Evolutionary conservation across 2,329 filamentous ascomycete species (phyloP).

Genomic region (Aspergillus spinulosporus): DNA sequence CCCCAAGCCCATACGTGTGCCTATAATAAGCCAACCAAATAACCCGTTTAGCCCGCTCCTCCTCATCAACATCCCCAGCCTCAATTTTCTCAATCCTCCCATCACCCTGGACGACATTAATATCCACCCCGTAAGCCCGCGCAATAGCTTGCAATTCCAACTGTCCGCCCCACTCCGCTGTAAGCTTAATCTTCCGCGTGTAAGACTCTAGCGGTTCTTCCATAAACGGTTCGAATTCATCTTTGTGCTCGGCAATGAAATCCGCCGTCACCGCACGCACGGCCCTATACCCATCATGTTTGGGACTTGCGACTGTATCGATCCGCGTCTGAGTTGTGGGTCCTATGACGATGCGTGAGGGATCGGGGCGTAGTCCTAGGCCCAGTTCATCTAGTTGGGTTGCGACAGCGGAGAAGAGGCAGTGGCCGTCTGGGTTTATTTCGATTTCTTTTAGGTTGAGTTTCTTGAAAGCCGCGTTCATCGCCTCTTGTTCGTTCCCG

Average conservation of each 20-base stretch:
- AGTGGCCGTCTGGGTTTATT: conserved; percentile 89
- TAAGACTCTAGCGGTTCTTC: conserved; percentile 77
- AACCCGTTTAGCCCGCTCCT: conserved; percentile 54
- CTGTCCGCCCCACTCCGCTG: conserved; percentile 95
- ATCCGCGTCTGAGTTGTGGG: conserved; percentile 33
- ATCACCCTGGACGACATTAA: conserved; percentile 80
- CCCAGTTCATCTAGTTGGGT: conserved; percentile 67
- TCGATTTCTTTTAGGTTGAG: conserved; percentile 70
- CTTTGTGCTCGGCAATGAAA: conserved; percentile 71
- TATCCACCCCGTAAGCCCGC: conserved; percentile 73
- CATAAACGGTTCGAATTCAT: conserved; percentile 83
- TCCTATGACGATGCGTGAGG: conserved; percentile 35
- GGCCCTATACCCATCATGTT: conserved; percentile 59
- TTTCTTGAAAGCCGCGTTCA: conserved; percentile 66
- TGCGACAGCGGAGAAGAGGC: conserved; percentile 87
- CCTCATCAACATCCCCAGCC: conserved; percentile 45
- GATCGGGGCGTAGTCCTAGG: conserved; percentile 40
- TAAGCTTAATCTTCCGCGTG: conserved; percentile 73
- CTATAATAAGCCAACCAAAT: conserved; percentile 95
- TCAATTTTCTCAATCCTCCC: conserved; percentile 75
- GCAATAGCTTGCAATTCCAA: conserved; percentile 84
- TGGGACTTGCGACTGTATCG: conserved; percentile 36
- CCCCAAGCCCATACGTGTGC: conserved; percentile 89
- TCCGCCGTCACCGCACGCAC: conserved; percentile 71
- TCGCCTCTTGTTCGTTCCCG: conserved; percentile 66